Evolutionary conservation across 2,329 filamentous ascomycete genomes (phyloP).

Genomic region (Xylariaceae sp.): DNA sequence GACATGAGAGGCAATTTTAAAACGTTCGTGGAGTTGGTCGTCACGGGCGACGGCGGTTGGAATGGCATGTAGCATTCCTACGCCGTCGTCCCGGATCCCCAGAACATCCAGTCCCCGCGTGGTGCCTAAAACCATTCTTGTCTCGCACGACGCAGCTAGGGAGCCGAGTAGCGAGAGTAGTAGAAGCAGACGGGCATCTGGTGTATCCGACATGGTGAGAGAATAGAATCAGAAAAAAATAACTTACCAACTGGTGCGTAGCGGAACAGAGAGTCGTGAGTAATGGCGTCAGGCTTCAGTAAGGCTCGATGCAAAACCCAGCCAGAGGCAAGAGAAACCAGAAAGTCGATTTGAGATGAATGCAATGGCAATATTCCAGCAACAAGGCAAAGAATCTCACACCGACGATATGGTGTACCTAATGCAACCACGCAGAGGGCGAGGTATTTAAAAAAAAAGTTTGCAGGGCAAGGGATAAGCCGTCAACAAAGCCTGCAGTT

Average conservation of each 20-base stretch:
- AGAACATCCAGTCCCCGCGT: constrained; percentile 19
- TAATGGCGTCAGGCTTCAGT: not conserved
- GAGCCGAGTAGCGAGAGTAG: constrained; percentile 4
- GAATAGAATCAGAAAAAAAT: not conserved
- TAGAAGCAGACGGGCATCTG: not conserved
- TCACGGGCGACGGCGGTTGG: constrained; percentile 28
- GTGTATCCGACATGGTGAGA: not conserved
- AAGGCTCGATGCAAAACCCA: not conserved
- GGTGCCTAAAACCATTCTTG: constrained; percentile 13
- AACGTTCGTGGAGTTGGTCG: constrained; percentile 24
- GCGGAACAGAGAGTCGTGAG: not conserved
- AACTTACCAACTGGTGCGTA: constrained; percentile 9
- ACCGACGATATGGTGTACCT: constrained; percentile 8
- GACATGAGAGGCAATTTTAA: constrained; percentile 20
- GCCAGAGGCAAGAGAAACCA: not conserved
- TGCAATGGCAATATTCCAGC: constrained; percentile 40
- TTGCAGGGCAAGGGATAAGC: not conserved
- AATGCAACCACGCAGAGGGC: not conserved
- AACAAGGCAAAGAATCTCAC: constrained; percentile 30
- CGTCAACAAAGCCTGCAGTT: not conserved
- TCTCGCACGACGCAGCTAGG: constrained; percentile 13
- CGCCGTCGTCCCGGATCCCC: constrained; percentile 10
- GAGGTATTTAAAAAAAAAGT: not conserved
- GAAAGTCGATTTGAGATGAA: constrained; percentile 5
- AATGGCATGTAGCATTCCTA: constrained; percentile 25